A percentile compares a stretch with the other conserved stretches of the same genome.
Evolutionary conservation across 163 green algal species (phyloP).

Genomic region (Trebouxiophyceae sp.): DNA sequence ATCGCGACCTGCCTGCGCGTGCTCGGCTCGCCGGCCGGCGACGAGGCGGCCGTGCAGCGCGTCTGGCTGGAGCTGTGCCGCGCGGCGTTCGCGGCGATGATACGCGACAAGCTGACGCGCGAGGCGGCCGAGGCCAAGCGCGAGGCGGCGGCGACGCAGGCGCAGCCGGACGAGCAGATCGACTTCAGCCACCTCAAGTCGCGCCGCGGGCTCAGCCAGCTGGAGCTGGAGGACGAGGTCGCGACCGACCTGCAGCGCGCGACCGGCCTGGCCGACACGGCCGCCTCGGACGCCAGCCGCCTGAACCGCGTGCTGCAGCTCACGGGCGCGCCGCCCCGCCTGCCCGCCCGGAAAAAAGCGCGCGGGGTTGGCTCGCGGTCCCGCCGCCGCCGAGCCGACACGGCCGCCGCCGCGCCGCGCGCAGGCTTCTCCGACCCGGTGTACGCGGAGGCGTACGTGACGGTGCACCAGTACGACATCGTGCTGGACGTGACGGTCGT

Average conservation of each 20-base stretch:
- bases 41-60: constrained; percentile 11
- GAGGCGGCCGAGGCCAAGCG: constrained; percentile 66
- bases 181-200: constrained; percentile 92
- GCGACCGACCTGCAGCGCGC: constrained; percentile 73
- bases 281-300: constrained; percentile 30
- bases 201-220: constrained; percentile 66
- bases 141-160: too few species aligned
- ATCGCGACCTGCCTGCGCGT: constrained; percentile 72
- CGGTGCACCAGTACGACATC: constrained; percentile 99
- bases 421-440: constrained; percentile 87
- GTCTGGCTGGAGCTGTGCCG: constrained; percentile 83
- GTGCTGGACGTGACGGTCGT: constrained; percentile 94
- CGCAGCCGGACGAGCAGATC: constrained; percentile 96
- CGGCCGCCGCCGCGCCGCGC: too few species aligned
- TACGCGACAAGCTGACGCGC: constrained; percentile 67
- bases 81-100: constrained; percentile 66
- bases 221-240: constrained; percentile 87
- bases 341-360: too few species aligned
- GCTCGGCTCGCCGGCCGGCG: neutral
- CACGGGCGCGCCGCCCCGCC: too few species aligned
- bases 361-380: too few species aligned
- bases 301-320: constrained; percentile 95
- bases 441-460: constrained; percentile 96
- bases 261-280: constrained; percentile 54
- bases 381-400: too few species aligned